Evolutionary conservation across 768 basidiomycete species (phyloP).

Genomic region (Tephrocybe sp.): DNA sequence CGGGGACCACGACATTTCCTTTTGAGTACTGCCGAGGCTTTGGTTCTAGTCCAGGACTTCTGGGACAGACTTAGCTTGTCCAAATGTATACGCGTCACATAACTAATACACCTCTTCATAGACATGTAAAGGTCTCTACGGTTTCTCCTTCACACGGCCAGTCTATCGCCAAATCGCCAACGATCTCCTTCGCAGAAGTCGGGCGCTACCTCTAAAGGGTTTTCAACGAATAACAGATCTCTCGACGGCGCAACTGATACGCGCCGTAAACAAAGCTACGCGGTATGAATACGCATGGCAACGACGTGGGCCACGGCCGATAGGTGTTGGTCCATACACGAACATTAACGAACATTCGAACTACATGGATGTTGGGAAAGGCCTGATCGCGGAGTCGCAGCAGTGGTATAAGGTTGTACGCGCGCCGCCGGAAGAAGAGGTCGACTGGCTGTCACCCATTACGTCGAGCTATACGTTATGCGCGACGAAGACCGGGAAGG

Average conservation of each 20-base stretch:
- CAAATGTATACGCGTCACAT: not conserved
- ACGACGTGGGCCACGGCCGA: slow-evolving; percentile 54
- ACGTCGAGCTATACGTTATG: slow-evolving; percentile 77
- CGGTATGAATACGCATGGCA: slow-evolving; percentile 65
- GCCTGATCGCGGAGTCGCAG: slow-evolving; percentile 7
- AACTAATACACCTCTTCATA: slow-evolving; percentile 24
- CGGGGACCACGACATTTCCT: not conserved
- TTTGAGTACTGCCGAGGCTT: not conserved
- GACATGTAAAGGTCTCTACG: slow-evolving; percentile 63
- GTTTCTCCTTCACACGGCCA: slow-evolving; percentile 63
- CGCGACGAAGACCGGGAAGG: slow-evolving; percentile 72
- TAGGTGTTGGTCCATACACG: slow-evolving; percentile 29
- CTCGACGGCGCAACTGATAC: slow-evolving; percentile 58
- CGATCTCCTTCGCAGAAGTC: slow-evolving; percentile 61
- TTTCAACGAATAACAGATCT: slow-evolving; percentile 71
- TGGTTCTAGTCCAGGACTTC: no score
- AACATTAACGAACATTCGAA: slow-evolving; percentile 34
- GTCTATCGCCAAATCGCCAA: slow-evolving; percentile 68
- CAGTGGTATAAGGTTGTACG: slow-evolving; percentile 70
- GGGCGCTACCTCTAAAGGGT: slow-evolving; percentile 66
- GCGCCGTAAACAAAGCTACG: slow-evolving; percentile 61
- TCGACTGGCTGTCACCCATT: slow-evolving; percentile 78
- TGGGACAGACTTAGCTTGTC: no score
- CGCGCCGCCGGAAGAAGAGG: slow-evolving; percentile 65
- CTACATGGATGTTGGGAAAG: slow-evolving; percentile 35